Evolutionary conservation across 2,329 filamentous ascomycete genomes (phyloP).

Genomic region (Trematosphaeria pertusa): DNA sequence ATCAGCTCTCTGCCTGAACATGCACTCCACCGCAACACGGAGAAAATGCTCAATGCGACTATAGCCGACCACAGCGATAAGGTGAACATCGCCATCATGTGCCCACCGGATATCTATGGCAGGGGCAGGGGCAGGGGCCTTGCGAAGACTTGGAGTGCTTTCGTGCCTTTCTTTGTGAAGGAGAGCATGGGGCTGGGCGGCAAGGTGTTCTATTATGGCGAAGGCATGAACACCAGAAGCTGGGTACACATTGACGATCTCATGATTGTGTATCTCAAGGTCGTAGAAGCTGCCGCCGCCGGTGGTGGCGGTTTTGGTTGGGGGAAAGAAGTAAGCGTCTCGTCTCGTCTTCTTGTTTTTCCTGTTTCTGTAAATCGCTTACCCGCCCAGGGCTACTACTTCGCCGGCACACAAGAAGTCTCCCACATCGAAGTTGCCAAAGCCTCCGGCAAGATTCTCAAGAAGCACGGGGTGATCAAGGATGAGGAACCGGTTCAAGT

Average conservation of each 20-base stretch:
- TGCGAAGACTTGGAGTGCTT: constrained; percentile 52
- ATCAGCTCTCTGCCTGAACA: constrained; percentile 62
- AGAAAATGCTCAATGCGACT: constrained; percentile 67
- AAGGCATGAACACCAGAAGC: constrained; percentile 63
- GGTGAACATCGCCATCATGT: constrained; percentile 61
- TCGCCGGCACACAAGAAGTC: constrained; percentile 49
- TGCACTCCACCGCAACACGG: constrained; percentile 69
- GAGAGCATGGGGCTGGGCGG: constrained; percentile 51
- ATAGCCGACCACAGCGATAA: constrained; percentile 47
- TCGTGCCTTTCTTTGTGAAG: constrained; percentile 50
- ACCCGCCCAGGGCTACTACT: constrained; percentile 54
- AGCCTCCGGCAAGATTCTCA: constrained; percentile 31
- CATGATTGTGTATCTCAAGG: constrained; percentile 58
- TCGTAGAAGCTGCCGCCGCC: constrained; percentile 62
- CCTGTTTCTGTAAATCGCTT: background rate
- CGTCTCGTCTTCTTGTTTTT: background rate
- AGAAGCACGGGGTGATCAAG: constrained; percentile 30
- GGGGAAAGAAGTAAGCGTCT: constrained; percentile 49
- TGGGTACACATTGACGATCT: constrained; percentile 67
- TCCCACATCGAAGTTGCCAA: constrained; percentile 36
- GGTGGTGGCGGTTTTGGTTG: constrained; percentile 59
- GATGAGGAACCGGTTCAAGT: constrained; percentile 31
- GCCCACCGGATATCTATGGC: constrained; percentile 70
- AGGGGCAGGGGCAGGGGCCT: constrained; percentile 61
- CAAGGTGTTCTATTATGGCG: constrained; percentile 58